Evolutionary conservation across 148 eudicot species (phyloP).

Genomic region (Talinum fruticosum): DNA sequence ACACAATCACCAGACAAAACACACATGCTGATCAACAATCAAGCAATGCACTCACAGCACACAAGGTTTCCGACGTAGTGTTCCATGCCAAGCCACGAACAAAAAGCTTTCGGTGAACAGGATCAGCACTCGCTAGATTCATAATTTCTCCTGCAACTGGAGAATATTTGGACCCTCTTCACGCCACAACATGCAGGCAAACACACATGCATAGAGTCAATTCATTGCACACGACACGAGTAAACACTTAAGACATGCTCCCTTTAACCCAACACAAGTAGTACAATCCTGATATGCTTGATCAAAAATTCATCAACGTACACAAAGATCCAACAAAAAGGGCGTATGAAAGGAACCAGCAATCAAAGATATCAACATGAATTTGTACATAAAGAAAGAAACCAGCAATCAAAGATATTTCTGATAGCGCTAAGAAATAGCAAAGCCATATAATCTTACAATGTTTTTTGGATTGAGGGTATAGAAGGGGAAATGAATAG

Average conservation of each 20-base stretch:
- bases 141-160: conserved; percentile 67
- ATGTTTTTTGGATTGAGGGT: too few relatives aligned
- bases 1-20: conserved; percentile 12
- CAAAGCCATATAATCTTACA: too few relatives aligned
- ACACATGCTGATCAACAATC: conserved; percentile 35
- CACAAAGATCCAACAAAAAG: neutral
- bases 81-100: conserved; percentile 83
- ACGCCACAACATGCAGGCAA: conserved; percentile 73
- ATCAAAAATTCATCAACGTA: neutral
- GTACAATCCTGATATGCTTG: neutral
- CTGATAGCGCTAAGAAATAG: neutral
- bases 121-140: conserved; percentile 69
- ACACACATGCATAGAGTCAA: conserved; percentile 64
- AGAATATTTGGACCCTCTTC: conserved; percentile 69
- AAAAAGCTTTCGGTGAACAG: conserved; percentile 79
- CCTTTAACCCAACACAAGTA: conserved; percentile 19
- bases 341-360: neutral
- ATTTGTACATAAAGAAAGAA: neutral
- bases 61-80: conserved; percentile 73
- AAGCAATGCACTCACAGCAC: conserved; percentile 74
- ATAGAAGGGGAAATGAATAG: too few relatives aligned
- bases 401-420: neutral
- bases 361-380: neutral
- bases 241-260: conserved; percentile 18
- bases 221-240: conserved; percentile 42